These are phyloP conservation scores for Xeromyces bisporus DNA, from an alignment of 495 filamentous ascomycete genomes.

Conservation along the genomic window DNA sequence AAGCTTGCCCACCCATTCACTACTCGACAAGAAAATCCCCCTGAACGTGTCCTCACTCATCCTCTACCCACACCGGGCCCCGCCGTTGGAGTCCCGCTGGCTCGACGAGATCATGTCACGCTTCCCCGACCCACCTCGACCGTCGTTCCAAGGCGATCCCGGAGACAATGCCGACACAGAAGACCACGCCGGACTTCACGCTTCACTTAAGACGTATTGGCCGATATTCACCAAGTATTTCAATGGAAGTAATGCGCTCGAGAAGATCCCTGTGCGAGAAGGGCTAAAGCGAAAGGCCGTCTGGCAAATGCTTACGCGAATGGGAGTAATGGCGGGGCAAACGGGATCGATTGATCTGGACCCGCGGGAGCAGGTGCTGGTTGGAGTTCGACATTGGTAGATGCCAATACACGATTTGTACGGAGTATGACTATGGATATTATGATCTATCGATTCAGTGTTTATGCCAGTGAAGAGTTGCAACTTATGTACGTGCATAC, in stretches of 20 bases:
- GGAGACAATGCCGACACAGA: constrained; percentile 18
- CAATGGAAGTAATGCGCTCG: constrained; percentile 71
- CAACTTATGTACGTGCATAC: too few species aligned
- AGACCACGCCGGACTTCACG: constrained; percentile 32
- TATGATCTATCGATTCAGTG: too few species aligned
- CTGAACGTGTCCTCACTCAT: constrained; percentile 30
- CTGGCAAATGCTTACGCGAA: constrained; percentile 40
- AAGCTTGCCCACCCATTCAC: constrained; percentile 12
- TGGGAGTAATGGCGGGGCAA: constrained; percentile 20
- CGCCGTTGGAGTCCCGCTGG: constrained; percentile 50
- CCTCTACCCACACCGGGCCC: constrained; percentile 36
- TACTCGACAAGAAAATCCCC: constrained; percentile 22
- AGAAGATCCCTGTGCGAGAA: constrained; percentile 70
- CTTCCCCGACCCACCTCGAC: constrained; percentile 25
- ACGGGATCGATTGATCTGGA: constrained; percentile 17
- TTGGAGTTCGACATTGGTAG: constrained; percentile 32
- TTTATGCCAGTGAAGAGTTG: too few species aligned
- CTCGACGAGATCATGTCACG: constrained; percentile 51
- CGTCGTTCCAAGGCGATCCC: constrained; percentile 11
- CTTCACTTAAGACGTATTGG: constrained; percentile 36
- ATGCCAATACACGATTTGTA: too few species aligned
- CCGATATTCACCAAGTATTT: constrained; percentile 56
- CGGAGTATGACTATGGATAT: too few species aligned
- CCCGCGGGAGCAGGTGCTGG: constrained; percentile 22
- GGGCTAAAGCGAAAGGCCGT: constrained; percentile 71